phyloP scores from a whole-genome alignment of 2,329 filamentous ascomycete genomes.

The Fusarium annulatum region DNA sequence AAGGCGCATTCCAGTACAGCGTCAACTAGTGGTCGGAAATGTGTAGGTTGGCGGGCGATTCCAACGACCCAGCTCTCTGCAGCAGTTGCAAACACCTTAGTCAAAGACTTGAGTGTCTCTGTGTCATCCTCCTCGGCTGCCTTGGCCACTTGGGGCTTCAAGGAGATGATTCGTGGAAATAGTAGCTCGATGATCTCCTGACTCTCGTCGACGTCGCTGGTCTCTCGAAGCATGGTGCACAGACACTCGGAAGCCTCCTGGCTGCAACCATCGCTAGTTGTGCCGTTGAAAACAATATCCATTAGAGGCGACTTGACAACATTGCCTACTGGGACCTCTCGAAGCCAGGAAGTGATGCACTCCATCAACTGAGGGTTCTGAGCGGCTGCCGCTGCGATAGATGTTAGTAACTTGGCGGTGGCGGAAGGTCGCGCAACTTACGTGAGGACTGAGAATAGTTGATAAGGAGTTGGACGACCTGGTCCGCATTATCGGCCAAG shows the following conservation, averaged over 20 bases:
- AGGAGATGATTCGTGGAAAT: constrained; percentile 81
- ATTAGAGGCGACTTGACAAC: constrained; percentile 89
- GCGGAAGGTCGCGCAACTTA: constrained; percentile 57
- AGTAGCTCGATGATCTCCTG: constrained; percentile 83
- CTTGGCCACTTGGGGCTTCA: constrained; percentile 80
- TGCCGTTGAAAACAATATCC: constrained; percentile 80
- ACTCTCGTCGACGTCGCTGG: constrained; percentile 91
- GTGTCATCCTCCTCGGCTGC: constrained; percentile 83
- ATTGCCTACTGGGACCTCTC: constrained; percentile 86
- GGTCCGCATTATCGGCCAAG: constrained; percentile 87
- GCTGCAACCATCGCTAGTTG: constrained; percentile 81
- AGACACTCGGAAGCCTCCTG: constrained; percentile 92
- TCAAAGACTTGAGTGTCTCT: constrained; percentile 88
- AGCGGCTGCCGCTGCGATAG: constrained; percentile 72
- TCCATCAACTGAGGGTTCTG: constrained; percentile 92
- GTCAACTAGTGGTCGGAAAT: constrained; percentile 89
- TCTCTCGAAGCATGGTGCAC: constrained; percentile 91
- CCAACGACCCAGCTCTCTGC: constrained; percentile 95
- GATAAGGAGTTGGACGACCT: constrained; percentile 87
- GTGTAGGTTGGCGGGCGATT: constrained; percentile 82
- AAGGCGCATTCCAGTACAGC: constrained; percentile 91
- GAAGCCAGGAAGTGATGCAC: constrained; percentile 96
- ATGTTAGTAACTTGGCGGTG: constrained; percentile 29
- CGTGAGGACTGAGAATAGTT: constrained; percentile 93
- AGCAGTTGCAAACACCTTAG: constrained; percentile 90